A percentile compares a stretch with the other conserved stretches of the same genome.
Conservation (phyloP, 2,329 filamentous ascomycete species). For the Microsporum audouinii region DNA sequence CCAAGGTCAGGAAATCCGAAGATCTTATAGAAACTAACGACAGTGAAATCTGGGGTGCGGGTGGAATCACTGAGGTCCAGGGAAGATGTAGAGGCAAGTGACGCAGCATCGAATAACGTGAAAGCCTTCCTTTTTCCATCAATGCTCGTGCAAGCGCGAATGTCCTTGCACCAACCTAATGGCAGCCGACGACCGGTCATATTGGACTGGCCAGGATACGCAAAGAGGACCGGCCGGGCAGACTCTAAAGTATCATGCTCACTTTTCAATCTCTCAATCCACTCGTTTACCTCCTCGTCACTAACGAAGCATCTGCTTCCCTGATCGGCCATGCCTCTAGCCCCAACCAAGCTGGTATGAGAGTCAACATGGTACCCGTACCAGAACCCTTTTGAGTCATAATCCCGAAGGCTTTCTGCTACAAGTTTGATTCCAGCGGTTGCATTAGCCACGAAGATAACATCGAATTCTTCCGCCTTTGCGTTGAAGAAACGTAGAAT, state of each 20-base stretch:
- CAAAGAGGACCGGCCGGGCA: conserved; percentile 46
- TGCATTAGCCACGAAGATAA: conserved; percentile 86
- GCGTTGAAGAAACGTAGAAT: conserved; percentile 69
- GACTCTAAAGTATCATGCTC: conserved; percentile 12
- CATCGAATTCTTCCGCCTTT: conserved; percentile 67
- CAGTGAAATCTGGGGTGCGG: conserved; percentile 67
- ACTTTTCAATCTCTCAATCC: conserved; percentile 41
- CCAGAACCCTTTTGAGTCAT: conserved; percentile 52
- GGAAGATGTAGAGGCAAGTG: conserved; percentile 63
- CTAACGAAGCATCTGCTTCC: conserved; percentile 53
- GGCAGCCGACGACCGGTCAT: conserved; percentile 74
- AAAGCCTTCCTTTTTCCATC: conserved; percentile 36
- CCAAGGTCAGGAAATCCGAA: conserved; percentile 93
- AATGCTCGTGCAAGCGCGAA: conserved; percentile 20
- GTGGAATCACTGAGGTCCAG: conserved; percentile 55
- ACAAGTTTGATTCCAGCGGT: conserved; percentile 85
- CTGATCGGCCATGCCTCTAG: conserved; percentile 56
- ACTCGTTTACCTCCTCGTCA: conserved; percentile 52
- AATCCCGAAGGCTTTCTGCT: conserved; percentile 60
- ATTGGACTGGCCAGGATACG: conserved; percentile 85
- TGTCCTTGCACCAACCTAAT: conserved; percentile 50
- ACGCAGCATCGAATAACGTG: conserved; percentile 74
- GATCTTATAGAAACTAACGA: conserved; percentile 91
- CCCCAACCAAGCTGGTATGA: conserved; percentile 78
- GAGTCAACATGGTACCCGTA: conserved; percentile 75